Evolutionary conservation across 1,139 yeast species (phyloP).

Genomic region (Diutina scorzettiae): DNA sequence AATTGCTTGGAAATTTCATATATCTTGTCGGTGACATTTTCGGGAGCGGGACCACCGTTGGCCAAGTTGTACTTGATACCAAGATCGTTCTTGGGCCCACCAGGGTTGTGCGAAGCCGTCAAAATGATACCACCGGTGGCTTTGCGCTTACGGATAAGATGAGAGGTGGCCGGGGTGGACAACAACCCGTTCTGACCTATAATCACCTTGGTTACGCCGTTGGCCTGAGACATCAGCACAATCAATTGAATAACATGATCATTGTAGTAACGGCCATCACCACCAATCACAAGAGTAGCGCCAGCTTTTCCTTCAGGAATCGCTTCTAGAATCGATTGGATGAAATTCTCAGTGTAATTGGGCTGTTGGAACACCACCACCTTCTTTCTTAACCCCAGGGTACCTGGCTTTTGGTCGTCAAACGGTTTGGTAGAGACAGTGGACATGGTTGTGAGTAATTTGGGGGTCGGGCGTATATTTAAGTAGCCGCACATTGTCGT

Average conservation of each 20-base stretch:
- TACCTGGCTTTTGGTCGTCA: conserved; percentile 93
- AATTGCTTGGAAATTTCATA: conserved; percentile 57
- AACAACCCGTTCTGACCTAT: conserved; percentile 82
- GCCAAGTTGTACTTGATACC: conserved; percentile 93
- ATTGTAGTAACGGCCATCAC: conserved; percentile 93
- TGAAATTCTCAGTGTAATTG: conserved; percentile 85
- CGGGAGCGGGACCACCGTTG: conserved; percentile 99
- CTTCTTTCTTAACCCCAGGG: conserved; percentile 91
- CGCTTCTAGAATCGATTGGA: conserved; percentile 73
- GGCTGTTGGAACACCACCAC: conserved; percentile 73
- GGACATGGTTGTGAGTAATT: conserved; percentile 7
- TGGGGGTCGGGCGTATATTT: no score
- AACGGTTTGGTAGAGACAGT: conserved; percentile 56
- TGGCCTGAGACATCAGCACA: conserved; percentile 77
- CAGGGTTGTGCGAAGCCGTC: conserved; percentile 98
- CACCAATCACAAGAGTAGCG: conserved; percentile 83
- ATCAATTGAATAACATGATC: conserved; percentile 72
- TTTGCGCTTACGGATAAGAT: conserved; percentile 63
- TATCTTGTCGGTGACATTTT: conserved; percentile 79
- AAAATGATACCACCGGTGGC: conserved; percentile 94
- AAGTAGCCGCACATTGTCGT: no score
- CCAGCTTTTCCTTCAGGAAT: conserved; percentile 81
- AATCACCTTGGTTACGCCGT: conserved; percentile 75
- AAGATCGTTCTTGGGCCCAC: conserved; percentile 86
- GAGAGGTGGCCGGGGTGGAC: conserved; percentile 94